Evolutionary conservation across 306 rosid species (phyloP).

Genomic region (Leucaena leucocephala): DNA sequence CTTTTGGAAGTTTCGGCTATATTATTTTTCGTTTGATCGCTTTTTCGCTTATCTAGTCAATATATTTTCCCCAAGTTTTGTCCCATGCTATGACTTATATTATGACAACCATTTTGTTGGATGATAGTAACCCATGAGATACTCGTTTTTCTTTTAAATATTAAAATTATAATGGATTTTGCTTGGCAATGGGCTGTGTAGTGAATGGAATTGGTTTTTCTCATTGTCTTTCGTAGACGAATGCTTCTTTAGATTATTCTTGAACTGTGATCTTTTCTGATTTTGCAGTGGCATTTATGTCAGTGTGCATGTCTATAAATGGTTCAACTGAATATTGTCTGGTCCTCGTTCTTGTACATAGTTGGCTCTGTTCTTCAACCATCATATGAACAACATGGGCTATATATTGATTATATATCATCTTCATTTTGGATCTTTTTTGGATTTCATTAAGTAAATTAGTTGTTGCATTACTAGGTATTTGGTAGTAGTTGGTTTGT

Average conservation of each 20-base stretch:
- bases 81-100: too few relatives aligned
- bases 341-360: neutral
- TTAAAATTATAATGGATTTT: neutral
- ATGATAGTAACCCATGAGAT: neutral
- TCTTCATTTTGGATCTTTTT: neutral
- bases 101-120: neutral
- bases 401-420: neutral
- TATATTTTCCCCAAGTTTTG: too few relatives aligned
- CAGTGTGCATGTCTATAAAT: neutral
- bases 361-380: neutral
- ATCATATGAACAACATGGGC: neutral
- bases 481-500: neutral
- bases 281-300: neutral
- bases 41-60: neutral
- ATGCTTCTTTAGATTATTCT: neutral
- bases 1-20: too few relatives aligned
- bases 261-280: too few relatives aligned
- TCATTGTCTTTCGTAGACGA: neutral
- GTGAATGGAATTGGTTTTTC: neutral
- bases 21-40: too few relatives aligned
- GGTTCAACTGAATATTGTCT: neutral
- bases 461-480: neutral
- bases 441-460: neutral
- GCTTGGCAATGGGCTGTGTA: neutral
- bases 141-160: neutral